Evolutionary conservation across 371 early-diverging fungal genomes (phyloP).

Genomic region (Conidiobolus incongruus): DNA sequence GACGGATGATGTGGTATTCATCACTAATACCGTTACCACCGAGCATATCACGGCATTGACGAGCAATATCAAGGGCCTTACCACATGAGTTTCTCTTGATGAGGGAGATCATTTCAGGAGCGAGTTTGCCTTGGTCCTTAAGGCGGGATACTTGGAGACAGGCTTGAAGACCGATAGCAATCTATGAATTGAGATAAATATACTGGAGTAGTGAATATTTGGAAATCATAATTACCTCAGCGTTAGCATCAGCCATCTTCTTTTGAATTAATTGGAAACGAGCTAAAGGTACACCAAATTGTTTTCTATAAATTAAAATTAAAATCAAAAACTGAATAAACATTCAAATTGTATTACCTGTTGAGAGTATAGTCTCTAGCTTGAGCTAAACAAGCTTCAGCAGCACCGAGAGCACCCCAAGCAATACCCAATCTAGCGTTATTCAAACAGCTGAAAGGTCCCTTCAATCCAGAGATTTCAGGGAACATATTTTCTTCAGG

Average conservation of each 20-base stretch:
- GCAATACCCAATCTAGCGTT: conserved; percentile 95
- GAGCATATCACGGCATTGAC: conserved; percentile 67
- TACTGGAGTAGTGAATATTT: not conserved
- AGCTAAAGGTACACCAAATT: conserved; percentile 88
- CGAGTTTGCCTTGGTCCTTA: conserved; percentile 67
- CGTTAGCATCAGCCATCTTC: conserved; percentile 87
- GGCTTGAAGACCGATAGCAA: conserved; percentile 75
- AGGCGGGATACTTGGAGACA: conserved; percentile 83
- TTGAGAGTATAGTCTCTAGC: conserved; percentile 81
- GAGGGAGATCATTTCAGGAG: conserved; percentile 91
- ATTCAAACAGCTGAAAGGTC: conserved; percentile 94
- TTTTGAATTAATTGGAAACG: conserved; percentile 89
- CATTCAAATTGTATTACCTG: conserved; percentile 6
- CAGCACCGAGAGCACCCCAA: conserved; percentile 95
- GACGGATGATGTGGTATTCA: conserved; percentile 92
- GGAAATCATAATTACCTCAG: conserved; percentile 27
- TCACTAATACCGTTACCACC: conserved; percentile 92
- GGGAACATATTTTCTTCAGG: conserved; percentile 78
- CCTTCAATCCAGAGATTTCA: conserved; percentile 72
- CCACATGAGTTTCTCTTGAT: conserved; percentile 93
- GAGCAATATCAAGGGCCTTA: conserved; percentile 83
- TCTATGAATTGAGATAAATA: conserved; percentile 13
- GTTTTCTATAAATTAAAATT: conserved; percentile 26
- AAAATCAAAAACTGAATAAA: not conserved
- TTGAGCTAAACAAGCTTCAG: conserved; percentile 73